A percentile compares a stretch with the other conserved stretches of the same genome.
phyloP scores from a whole-genome alignment of 257 asterid genomes.

The Anisodus tanguticus region DNA sequence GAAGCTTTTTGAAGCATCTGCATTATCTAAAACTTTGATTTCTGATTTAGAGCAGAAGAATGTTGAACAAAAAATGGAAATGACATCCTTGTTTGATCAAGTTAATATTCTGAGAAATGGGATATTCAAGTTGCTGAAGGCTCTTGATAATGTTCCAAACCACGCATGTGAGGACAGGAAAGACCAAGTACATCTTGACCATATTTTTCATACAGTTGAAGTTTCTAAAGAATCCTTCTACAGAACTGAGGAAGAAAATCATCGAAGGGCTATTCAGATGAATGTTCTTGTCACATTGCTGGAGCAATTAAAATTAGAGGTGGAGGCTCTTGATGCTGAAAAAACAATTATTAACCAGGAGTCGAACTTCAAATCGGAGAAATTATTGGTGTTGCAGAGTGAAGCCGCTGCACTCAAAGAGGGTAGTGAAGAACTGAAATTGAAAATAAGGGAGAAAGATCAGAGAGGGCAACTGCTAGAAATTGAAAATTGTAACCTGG shows the following conservation, averaged over 20 bases:
- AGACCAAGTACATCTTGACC: slow-evolving; percentile 50
- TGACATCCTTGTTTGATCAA: slow-evolving; percentile 60
- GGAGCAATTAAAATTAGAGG: slow-evolving; percentile 55
- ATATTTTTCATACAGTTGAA: slow-evolving; percentile 52
- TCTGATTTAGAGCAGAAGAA: slow-evolving; percentile 54
- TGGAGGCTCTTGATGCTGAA: slow-evolving; percentile 53
- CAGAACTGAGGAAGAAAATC: slow-evolving; percentile 66
- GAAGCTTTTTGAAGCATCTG: slow-evolving; percentile 53
- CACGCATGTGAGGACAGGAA: slow-evolving; percentile 40
- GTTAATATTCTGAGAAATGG: slow-evolving; percentile 58
- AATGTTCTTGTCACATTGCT: slow-evolving; percentile 67
- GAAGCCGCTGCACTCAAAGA: slow-evolving; percentile 51
- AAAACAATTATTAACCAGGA: slow-evolving; percentile 52
- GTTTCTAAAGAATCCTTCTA: slow-evolving; percentile 46
- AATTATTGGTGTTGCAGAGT: slow-evolving; percentile 49
- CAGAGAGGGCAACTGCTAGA: slow-evolving; percentile 51
- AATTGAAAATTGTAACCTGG: slow-evolving; percentile 50
- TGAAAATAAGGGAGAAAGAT: slow-evolving; percentile 56
- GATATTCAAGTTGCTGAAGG: slow-evolving; percentile 54
- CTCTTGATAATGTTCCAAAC: slow-evolving; percentile 53
- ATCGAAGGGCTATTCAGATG: slow-evolving; percentile 51
- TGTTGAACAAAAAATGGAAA: slow-evolving; percentile 52
- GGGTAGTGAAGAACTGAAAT: slow-evolving; percentile 55
- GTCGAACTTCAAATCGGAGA: slow-evolving; percentile 46
- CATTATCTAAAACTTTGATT: slow-evolving; percentile 53